Evolutionary conservation across 352 stramenopile genomes (phyloP).

Genomic region (Phytophthora citrophthora): DNA sequence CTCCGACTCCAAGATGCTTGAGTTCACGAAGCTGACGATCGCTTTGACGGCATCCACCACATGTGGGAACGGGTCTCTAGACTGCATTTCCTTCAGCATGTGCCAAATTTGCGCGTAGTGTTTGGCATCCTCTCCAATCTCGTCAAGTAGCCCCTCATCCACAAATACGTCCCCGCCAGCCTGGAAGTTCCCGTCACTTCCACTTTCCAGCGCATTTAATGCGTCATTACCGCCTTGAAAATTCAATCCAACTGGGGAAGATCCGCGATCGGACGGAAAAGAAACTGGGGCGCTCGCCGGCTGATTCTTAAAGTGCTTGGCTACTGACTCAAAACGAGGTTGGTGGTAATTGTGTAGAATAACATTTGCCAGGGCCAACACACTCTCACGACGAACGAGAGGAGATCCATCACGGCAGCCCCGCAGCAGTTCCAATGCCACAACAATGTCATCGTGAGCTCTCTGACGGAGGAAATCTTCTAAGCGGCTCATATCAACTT

Average conservation of each 20-base stretch:
- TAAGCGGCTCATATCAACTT: constrained; percentile 52
- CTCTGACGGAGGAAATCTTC: constrained; percentile 69
- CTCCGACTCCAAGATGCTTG: constrained; percentile 57
- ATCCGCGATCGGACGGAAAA: constrained; percentile 2
- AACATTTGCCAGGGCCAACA: constrained; percentile 85
- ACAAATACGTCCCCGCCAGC: constrained; percentile 40
- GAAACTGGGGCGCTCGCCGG: constrained; percentile 11
- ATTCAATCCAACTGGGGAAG: constrained; percentile 9
- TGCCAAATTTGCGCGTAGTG: constrained; percentile 90
- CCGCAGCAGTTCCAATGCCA: constrained; percentile 71
- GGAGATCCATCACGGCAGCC: constrained; percentile 84
- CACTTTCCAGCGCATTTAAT: constrained; percentile 11
- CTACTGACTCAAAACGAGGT: constrained; percentile 82
- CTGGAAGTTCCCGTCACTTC: constrained; percentile 20
- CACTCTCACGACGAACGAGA: constrained; percentile 82
- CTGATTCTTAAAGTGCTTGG: constrained; percentile 80
- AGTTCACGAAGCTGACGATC: constrained; percentile 72
- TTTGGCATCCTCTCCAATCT: constrained; percentile 68
- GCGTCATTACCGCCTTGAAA: constrained; percentile 20
- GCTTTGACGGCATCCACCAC: constrained; percentile 67
- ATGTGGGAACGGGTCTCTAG: constrained; percentile 86
- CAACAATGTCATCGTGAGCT: constrained; percentile 69
- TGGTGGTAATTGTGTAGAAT: constrained; percentile 90
- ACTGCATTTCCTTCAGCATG: constrained; percentile 83
- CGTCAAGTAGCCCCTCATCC: constrained; percentile 47